Conservation (phyloP, 2,329 filamentous ascomycete genomes). For the Aspergillus costaricaensis region DNA sequence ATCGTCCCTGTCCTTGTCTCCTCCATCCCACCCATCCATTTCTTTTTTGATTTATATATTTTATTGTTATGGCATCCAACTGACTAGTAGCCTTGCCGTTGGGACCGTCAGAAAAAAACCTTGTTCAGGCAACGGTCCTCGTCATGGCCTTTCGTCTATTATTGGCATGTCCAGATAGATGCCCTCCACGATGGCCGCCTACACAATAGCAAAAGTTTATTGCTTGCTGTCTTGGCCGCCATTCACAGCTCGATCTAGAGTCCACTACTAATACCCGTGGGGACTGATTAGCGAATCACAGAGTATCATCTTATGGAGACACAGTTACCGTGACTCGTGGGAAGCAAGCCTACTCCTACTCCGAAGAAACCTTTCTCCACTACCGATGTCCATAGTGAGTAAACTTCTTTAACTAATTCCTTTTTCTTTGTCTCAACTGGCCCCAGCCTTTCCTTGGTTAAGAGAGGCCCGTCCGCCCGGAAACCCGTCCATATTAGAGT, state of each 20-base stretch:
- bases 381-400: not conserved
- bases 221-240: not conserved
- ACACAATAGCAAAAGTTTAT: not conserved
- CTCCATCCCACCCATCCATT: not conserved
- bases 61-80: not conserved
- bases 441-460: not conserved
- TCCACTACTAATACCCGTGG: not conserved
- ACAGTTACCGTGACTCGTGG: not conserved
- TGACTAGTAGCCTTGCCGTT: not conserved
- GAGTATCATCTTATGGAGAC: not conserved
- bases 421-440: conserved; percentile 2
- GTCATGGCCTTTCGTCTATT: not conserved
- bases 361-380: not conserved
- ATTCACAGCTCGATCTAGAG: not conserved
- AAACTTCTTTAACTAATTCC: not conserved
- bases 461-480: not conserved
- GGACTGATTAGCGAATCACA: not conserved
- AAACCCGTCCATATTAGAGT: not conserved
- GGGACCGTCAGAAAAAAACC: not conserved
- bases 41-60: not conserved
- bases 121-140: not conserved
- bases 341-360: not conserved
- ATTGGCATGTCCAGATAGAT: not conserved
- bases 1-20: not conserved
- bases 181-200: not conserved